These are phyloP conservation scores for Saccharomyces hybrid DNA, from an alignment of 1,139 yeast species.

Conservation along the genomic window DNA sequence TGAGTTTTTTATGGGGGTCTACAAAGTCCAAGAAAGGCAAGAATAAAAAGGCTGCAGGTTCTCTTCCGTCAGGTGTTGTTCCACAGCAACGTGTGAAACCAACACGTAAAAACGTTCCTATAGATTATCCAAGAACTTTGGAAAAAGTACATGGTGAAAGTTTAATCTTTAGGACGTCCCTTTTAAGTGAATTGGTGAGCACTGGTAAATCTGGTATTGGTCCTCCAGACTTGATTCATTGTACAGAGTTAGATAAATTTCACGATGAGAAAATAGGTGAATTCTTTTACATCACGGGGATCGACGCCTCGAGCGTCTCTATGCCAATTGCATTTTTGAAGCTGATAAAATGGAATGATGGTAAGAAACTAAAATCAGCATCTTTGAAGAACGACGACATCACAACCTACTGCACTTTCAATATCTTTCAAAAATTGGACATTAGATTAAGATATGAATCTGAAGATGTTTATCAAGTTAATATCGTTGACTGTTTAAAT, in stretches of 20 bases:
- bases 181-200: conserved; percentile 14
- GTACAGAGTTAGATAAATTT: conserved; percentile 38
- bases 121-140: conserved; percentile 19
- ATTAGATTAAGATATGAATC: conserved; percentile 58
- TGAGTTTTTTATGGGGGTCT: background rate
- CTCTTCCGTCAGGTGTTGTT: background rate
- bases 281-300: conserved; percentile 43
- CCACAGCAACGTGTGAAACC: background rate
- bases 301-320: conserved; percentile 50
- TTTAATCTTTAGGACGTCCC: conserved; percentile 18
- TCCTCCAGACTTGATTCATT: conserved; percentile 81
- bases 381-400: conserved; percentile 28
- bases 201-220: conserved; percentile 42
- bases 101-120: background rate
- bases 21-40: background rate
- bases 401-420: conserved; percentile 53
- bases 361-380: conserved; percentile 6
- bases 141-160: conserved; percentile 27
- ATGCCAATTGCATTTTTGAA: conserved; percentile 67
- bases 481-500: conserved; percentile 31
- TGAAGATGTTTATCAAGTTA: conserved; percentile 39
- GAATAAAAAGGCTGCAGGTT: background rate
- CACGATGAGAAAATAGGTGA: conserved; percentile 35
- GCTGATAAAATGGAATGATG: conserved; percentile 41
- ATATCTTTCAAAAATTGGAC: conserved; percentile 59